These are phyloP conservation scores for Tylopilus vinaceipallidus DNA, from an alignment of 768 basidiomycete genomes.

Conservation along the genomic window DNA sequence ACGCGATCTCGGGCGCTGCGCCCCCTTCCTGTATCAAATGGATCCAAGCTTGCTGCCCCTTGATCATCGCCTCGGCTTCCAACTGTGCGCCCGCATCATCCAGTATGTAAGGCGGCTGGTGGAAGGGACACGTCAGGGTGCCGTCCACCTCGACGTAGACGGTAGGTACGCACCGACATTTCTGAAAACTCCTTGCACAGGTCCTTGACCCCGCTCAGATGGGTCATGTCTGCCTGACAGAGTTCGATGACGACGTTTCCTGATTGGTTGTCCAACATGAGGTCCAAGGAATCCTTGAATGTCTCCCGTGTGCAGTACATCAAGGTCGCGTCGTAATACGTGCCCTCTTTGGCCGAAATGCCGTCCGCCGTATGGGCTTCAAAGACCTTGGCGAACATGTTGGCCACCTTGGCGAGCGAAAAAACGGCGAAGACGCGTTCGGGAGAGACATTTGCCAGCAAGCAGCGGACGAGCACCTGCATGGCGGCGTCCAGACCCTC, in stretches of 20 bases:
- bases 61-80: slow-evolving; percentile 54
- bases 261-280: no score
- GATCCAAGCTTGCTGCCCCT: slow-evolving; percentile 55
- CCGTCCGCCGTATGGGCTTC: slow-evolving; percentile 14
- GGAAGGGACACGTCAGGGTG: background rate
- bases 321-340: slow-evolving; percentile 65
- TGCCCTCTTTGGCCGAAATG: slow-evolving; percentile 29
- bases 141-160: background rate
- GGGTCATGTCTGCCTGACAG: slow-evolving; percentile 32
- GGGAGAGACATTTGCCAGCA: slow-evolving; percentile 10
- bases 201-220: slow-evolving; percentile 36
- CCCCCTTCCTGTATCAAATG: slow-evolving; percentile 38
- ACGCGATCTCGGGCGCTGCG: slow-evolving; percentile 46
- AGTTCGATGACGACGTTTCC: slow-evolving; percentile 26
- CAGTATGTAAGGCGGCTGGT: slow-evolving; percentile 58
- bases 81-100: slow-evolving; percentile 37
- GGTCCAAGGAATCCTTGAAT: slow-evolving; percentile 27
- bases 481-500: slow-evolving; percentile 3
- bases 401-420: slow-evolving; percentile 46
- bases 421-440: slow-evolving; percentile 57
- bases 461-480: slow-evolving; percentile 6
- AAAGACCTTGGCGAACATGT: slow-evolving; percentile 44
- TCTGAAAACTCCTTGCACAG: slow-evolving; percentile 57
- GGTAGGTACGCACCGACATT: slow-evolving; percentile 49
- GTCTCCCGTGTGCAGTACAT: slow-evolving; percentile 51